Evolutionary conservation across 306 rosid species (phyloP).

Genomic region (Rosa rugosa): DNA sequence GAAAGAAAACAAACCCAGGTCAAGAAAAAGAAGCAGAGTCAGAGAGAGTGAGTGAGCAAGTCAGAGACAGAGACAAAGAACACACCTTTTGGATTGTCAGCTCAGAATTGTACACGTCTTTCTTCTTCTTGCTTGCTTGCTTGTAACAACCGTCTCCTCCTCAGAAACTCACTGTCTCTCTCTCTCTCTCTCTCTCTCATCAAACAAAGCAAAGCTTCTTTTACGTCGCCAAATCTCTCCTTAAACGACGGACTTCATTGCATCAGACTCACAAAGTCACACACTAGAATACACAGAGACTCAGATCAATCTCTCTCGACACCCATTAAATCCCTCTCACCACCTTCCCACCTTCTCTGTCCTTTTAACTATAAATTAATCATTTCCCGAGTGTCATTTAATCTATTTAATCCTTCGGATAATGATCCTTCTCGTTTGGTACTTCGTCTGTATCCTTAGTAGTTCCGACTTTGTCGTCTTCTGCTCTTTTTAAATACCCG

Average conservation of each 20-base stretch:
- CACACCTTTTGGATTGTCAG: neutral
- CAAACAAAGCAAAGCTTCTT: neutral
- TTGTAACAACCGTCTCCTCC: slow-evolving; percentile 12
- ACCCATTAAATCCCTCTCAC: slow-evolving; percentile 11
- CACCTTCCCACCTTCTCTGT: slow-evolving; percentile 22
- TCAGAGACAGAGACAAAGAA: slow-evolving; percentile 1
- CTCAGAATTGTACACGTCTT: slow-evolving; percentile 28
- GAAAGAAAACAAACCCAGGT: slow-evolving; percentile 12
- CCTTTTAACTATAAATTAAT: slow-evolving; percentile 10
- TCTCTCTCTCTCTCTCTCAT: neutral
- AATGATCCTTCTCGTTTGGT: neutral
- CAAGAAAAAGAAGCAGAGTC: neutral
- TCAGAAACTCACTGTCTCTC: neutral
- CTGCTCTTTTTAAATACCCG: neutral
- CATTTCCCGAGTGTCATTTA: neutral
- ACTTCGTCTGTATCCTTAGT: neutral
- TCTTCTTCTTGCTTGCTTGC: neutral
- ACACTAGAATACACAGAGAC: slow-evolving; percentile 9
- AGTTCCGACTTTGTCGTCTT: slow-evolving; percentile 28
- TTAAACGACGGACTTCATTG: too few species aligned
- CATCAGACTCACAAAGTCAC: neutral
- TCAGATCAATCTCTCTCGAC: neutral
- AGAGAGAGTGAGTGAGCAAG: neutral
- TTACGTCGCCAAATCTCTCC: slow-evolving; percentile 17
- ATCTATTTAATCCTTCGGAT: slow-evolving; percentile 3